Conservation (phyloP, 2,329 filamentous ascomycete species). For the Grosmannia penicillata region DNA sequence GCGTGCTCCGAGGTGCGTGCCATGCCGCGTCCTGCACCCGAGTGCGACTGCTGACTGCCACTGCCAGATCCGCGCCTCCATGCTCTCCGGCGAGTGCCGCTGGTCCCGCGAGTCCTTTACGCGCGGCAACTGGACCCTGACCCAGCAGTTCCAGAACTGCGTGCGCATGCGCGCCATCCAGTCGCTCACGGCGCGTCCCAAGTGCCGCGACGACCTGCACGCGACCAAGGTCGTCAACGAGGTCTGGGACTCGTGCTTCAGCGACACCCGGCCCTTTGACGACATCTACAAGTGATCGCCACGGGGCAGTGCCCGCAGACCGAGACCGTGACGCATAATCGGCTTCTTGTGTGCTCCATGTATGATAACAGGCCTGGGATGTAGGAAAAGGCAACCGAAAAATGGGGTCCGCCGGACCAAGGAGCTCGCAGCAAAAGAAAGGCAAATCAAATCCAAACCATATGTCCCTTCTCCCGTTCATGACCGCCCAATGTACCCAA, state of each 20-base stretch:
- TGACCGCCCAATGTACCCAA: no score
- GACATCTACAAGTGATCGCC: slow-evolving; percentile 82
- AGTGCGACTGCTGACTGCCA: neutral
- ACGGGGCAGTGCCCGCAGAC: no score
- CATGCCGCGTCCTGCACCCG: no score
- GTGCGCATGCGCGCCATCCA: slow-evolving; percentile 68
- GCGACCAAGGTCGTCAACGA: slow-evolving; percentile 82
- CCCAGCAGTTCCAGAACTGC: slow-evolving; percentile 87
- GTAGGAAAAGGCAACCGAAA: no score
- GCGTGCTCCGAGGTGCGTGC: slow-evolving; percentile 78
- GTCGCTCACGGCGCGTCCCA: slow-evolving; percentile 63
- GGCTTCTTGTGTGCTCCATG: no score
- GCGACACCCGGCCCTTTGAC: slow-evolving; percentile 88
- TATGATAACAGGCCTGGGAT: no score
- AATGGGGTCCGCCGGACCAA: no score
- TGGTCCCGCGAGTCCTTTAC: slow-evolving; percentile 79
- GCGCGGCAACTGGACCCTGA: slow-evolving; percentile 73
- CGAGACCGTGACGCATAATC: neutral
- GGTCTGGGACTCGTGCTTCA: slow-evolving; percentile 97
- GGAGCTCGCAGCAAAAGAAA: no score
- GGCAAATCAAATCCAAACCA: no score
- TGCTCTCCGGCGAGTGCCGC: slow-evolving; percentile 84
- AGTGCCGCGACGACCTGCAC: slow-evolving; percentile 73
- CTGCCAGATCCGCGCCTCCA: slow-evolving; percentile 72
- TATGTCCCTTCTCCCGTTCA: no score